phyloP scores from a whole-genome alignment of 768 basidiomycete species.

The Auriscalpium vulgare region DNA sequence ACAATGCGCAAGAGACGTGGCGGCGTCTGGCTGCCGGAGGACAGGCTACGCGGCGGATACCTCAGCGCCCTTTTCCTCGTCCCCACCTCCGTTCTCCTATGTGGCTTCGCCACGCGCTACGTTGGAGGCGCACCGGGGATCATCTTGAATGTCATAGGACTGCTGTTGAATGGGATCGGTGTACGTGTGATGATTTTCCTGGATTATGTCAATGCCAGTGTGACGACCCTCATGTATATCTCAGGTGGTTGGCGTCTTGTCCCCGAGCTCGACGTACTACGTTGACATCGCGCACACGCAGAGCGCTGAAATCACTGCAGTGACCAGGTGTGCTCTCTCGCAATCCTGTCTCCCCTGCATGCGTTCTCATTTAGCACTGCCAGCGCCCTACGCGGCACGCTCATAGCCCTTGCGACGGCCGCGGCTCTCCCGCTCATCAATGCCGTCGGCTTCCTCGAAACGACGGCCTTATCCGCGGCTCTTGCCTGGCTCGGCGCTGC shows the following conservation, averaged over 20 bases:
- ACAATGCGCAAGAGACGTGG: slow-evolving; percentile 39
- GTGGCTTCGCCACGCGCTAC: slow-evolving; percentile 44
- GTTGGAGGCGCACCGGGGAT: slow-evolving; percentile 44
- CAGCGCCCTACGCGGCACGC: no score
- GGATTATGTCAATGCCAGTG: no score
- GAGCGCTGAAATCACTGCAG: no score
- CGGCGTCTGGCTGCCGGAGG: slow-evolving; percentile 61
- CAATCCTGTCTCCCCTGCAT: no score
- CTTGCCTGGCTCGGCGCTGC: slow-evolving; percentile 42
- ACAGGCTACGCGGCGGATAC: slow-evolving; percentile 48
- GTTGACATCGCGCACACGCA: no score
- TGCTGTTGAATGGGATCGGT: slow-evolving; percentile 60
- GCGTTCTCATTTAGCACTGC: no score
- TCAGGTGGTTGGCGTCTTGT: slow-evolving; percentile 49
- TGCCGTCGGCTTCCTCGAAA: no score
- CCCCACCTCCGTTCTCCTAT: slow-evolving; percentile 42
- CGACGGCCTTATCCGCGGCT: slow-evolving; percentile 17
- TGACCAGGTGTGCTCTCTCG: no score
- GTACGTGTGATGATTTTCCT: slow-evolving; percentile 27
- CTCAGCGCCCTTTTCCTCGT: slow-evolving; percentile 38
- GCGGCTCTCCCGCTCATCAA: no score
- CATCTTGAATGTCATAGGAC: slow-evolving; percentile 38
- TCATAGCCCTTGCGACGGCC: no score
- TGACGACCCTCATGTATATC: no score
- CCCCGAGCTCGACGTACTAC: slow-evolving; percentile 44